Evolutionary conservation across 345 rosid species (phyloP).

Genomic region (Psidium guajava): DNA sequence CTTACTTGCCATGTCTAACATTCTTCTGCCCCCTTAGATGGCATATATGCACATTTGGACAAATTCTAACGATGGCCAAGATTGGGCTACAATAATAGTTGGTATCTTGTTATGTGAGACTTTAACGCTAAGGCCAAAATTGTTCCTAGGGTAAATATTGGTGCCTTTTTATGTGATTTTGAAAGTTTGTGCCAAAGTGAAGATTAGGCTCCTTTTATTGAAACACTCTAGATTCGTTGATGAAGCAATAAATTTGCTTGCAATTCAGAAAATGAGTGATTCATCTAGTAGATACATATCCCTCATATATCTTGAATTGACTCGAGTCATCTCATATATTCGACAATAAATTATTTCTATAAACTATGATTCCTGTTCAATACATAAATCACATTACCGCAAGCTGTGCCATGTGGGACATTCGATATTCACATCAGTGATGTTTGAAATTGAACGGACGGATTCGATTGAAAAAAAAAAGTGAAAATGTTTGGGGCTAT

Average conservation of each 20-base stretch:
- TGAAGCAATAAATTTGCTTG: too few relatives aligned
- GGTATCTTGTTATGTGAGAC: background rate
- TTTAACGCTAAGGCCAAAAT: background rate
- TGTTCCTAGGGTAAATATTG: background rate
- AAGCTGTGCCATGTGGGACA: too few relatives aligned
- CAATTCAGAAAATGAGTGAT: background rate
- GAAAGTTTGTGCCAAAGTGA: background rate
- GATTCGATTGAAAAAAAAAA: too few relatives aligned
- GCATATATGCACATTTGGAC: background rate
- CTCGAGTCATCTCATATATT: background rate
- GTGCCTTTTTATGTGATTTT: background rate
- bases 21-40: background rate
- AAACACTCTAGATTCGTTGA: too few relatives aligned
- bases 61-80: background rate
- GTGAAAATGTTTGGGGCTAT: too few relatives aligned
- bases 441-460: too few relatives aligned
- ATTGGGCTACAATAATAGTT: background rate
- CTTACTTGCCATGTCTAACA: background rate
- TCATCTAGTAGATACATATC: background rate
- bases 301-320: background rate
- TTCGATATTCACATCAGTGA: too few relatives aligned
- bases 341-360: accelerated
- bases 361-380: background rate
- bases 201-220: background rate
- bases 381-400: background rate